phyloP scores from a whole-genome alignment of 164 flowering plant genomes.

The Hamamelis virginiana region DNA sequence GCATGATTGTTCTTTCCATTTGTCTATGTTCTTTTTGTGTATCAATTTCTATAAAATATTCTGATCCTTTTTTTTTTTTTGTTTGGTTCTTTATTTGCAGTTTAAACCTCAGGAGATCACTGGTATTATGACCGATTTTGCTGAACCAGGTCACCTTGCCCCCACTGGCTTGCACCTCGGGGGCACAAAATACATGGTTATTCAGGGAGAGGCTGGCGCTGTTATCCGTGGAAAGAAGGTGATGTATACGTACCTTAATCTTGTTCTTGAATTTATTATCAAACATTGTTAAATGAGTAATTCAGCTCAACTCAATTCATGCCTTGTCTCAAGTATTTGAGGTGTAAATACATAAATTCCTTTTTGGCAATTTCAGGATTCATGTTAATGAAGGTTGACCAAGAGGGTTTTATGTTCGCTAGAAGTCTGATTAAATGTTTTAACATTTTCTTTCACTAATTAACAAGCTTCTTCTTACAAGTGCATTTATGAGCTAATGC shows the following conservation, averaged over 20 bases:
- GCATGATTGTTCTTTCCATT: too few species aligned
- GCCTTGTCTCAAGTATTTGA: too few species aligned
- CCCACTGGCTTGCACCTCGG: conserved; percentile 57
- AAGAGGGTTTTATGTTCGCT: too few species aligned
- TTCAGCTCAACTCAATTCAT: neutral
- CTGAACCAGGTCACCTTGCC: conserved; percentile 56
- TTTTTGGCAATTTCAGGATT: neutral
- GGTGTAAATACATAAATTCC: neutral
- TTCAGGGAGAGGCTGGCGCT: conserved; percentile 66
- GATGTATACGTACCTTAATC: neutral
- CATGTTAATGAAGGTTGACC: neutral
- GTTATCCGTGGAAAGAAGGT: conserved; percentile 78
- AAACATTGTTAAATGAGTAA: neutral
- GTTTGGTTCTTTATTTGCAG: conserved; percentile 23
- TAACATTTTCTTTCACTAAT: too few species aligned
- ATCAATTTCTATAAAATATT: neutral
- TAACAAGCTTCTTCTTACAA: too few species aligned
- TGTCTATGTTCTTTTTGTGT: too few species aligned
- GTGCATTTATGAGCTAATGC: too few species aligned
- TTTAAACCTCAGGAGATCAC: conserved; percentile 46
- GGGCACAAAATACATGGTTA: conserved; percentile 64
- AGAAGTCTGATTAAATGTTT: too few species aligned
- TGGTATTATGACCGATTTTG: conserved; percentile 51
- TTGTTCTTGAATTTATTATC: neutral
- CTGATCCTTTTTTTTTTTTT: neutral